Evolutionary conservation across 352 stramenopile genomes (phyloP).

Genomic region (Blastocystis sp.): DNA sequence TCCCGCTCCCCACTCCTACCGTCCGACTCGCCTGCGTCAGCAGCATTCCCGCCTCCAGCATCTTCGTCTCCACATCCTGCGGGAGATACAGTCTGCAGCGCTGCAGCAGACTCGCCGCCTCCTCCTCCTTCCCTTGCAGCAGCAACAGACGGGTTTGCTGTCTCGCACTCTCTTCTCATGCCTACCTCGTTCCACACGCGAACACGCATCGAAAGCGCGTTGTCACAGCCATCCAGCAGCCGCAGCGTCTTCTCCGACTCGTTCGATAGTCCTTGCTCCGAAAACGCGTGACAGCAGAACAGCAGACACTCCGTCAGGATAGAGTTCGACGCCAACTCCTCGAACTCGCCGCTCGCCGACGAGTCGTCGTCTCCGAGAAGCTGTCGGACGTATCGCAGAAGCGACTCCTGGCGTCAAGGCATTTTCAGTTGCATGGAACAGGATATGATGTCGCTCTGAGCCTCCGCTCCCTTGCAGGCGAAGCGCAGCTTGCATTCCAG

Average conservation of each 20-base stretch:
- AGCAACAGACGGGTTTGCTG: background rate
- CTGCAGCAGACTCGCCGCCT: background rate
- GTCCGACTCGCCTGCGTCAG: background rate
- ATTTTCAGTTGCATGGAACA: background rate
- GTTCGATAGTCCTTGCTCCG: background rate
- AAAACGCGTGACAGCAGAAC: background rate
- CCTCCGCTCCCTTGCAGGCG: background rate
- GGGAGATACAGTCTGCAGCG: background rate
- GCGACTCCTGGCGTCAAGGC: background rate
- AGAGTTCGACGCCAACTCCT: background rate
- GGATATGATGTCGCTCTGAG: background rate
- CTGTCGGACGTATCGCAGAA: background rate
- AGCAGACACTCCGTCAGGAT: background rate
- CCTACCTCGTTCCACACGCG: background rate
- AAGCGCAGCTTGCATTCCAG: background rate
- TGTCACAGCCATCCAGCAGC: background rate
- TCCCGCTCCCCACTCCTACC: background rate
- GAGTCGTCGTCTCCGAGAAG: background rate
- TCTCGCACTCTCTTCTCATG: background rate
- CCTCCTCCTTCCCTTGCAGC: background rate
- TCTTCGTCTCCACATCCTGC: background rate
- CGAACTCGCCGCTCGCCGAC: background rate
- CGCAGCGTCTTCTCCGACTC: background rate
- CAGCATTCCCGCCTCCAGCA: background rate
- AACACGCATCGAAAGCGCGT: background rate